phyloP scores from a whole-genome alignment of 2,329 filamentous ascomycete genomes.

The Geosmithia flava region DNA sequence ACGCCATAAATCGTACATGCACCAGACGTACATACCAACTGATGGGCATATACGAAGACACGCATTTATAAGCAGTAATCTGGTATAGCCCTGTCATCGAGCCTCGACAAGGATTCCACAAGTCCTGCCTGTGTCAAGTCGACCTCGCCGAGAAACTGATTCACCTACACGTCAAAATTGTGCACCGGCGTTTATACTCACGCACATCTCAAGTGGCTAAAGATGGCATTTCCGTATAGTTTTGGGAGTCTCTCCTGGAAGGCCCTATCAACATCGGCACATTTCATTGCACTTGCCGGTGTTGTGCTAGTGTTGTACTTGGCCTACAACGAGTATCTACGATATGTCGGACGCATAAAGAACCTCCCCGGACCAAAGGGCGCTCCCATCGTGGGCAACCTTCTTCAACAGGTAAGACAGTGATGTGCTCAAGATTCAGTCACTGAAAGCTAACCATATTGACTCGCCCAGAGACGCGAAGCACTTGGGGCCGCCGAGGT shows the following conservation, averaged over 20 bases:
- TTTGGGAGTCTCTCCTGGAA: background rate
- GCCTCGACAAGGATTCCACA: too few species aligned
- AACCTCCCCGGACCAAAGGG: constrained; percentile 6
- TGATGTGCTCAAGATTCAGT: background rate
- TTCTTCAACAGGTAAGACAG: constrained; percentile 1
- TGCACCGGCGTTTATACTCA: background rate
- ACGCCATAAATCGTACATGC: background rate
- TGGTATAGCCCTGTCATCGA: background rate
- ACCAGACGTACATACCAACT: background rate
- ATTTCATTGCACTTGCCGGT: background rate
- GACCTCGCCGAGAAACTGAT: background rate
- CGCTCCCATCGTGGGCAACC: constrained; percentile 5
- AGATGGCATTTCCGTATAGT: background rate
- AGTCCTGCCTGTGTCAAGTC: too few species aligned
- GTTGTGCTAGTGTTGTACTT: background rate
- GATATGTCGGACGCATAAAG: constrained; percentile 1
- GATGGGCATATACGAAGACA: background rate
- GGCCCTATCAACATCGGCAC: background rate
- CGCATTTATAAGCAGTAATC: background rate
- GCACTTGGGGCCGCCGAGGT: constrained; percentile 6
- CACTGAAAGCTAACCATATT: background rate
- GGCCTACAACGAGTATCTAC: constrained; percentile 2
- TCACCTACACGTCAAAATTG: background rate
- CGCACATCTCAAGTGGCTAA: background rate
- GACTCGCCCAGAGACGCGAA: background rate